These are phyloP conservation scores for Syzygium jambos DNA, from an alignment of 345 rosid genomes.

Conservation along the genomic window DNA sequence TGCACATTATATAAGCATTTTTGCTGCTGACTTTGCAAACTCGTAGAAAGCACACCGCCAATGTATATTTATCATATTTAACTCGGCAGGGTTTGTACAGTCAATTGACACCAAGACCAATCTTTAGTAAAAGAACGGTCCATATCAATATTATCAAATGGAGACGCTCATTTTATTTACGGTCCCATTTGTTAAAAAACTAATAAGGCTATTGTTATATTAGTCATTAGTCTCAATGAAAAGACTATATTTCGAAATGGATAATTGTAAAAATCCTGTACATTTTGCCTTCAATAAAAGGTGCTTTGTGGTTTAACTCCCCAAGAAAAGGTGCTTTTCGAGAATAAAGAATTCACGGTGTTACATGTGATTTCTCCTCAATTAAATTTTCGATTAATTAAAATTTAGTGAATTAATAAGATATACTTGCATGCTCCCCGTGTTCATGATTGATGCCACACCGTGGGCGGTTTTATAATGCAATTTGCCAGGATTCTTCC, in stretches of 20 bases:
- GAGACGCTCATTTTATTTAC: background rate
- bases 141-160: background rate
- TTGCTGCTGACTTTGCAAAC: background rate
- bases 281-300: background rate
- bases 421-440: background rate
- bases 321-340: background rate
- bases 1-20: background rate
- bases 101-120: background rate
- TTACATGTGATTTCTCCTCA: background rate
- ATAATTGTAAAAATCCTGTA: background rate
- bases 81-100: background rate
- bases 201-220: background rate
- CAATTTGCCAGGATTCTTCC: background rate
- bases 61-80: background rate
- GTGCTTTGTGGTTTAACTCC: background rate
- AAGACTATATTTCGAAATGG: background rate
- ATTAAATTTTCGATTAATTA: background rate
- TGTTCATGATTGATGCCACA: background rate
- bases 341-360: background rate
- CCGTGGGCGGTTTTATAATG: background rate
- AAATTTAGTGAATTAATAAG: background rate
- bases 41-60: background rate
- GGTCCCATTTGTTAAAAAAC: background rate
- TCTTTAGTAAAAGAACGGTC: background rate
- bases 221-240: background rate